Evolutionary conservation across 805 yeast species (phyloP).

Genomic region (Saccharomyces jurei): DNA sequence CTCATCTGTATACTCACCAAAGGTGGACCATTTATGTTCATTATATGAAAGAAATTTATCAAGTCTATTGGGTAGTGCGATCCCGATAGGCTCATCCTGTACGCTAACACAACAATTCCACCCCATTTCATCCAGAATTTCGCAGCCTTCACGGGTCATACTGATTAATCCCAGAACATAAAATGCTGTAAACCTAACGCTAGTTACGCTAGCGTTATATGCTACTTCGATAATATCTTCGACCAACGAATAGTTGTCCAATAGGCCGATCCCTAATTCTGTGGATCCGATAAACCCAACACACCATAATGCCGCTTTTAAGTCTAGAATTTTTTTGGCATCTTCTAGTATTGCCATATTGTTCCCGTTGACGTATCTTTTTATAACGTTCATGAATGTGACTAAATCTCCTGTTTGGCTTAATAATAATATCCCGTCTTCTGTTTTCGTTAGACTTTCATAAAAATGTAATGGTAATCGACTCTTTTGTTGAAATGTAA

Average conservation of each 20-base stretch:
- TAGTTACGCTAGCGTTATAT: constrained; percentile 41
- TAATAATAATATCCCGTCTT: constrained; percentile 65
- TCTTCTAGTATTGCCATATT: constrained; percentile 16
- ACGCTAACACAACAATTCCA: constrained; percentile 54
- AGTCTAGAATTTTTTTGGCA: constrained; percentile 34
- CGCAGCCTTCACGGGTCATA: constrained; percentile 69
- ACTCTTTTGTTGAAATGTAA: constrained; percentile 7
- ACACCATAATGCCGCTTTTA: constrained; percentile 81
- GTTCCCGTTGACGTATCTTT: constrained; percentile 23
- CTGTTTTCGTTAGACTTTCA: constrained; percentile 70
- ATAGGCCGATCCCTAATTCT: constrained; percentile 52
- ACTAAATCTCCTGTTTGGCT: constrained; percentile 42
- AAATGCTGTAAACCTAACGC: constrained; percentile 68
- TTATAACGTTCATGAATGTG: constrained; percentile 31
- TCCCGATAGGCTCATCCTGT: constrained; percentile 37
- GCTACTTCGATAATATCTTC: constrained; percentile 48
- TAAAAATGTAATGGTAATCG: constrained; percentile 61
- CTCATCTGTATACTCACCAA: constrained; percentile 14
- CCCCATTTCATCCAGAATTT: constrained; percentile 69
- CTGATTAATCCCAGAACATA: constrained; percentile 70
- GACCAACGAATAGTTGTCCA: constrained; percentile 46
- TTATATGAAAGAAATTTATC: constrained; percentile 28
- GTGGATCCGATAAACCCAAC: constrained; percentile 76
- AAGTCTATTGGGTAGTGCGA: constrained; percentile 34
- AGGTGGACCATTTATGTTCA: constrained; percentile 15